Conservation (phyloP, 306 rosid species). For the Phaseolus lunatus region DNA sequence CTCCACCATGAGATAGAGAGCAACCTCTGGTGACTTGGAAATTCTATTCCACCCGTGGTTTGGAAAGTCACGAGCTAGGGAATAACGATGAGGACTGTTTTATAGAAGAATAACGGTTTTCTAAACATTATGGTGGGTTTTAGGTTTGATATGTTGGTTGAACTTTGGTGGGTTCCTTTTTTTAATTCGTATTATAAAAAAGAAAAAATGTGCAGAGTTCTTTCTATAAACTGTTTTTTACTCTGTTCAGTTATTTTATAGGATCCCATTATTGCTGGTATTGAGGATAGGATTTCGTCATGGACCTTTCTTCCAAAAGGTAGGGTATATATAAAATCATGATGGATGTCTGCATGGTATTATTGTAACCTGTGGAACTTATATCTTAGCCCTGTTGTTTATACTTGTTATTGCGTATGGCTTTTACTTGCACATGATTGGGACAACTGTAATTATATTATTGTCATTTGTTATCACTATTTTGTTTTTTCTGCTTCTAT, state of each 20-base stretch:
- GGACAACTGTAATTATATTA: slow-evolving; percentile 5
- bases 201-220: slow-evolving; percentile 1
- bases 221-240: slow-evolving; percentile 37
- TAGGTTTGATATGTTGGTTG: slow-evolving; percentile 23
- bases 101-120: slow-evolving; percentile 22
- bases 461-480: slow-evolving; percentile 4
- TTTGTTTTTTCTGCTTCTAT: slow-evolving; percentile 29
- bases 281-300: slow-evolving; percentile 89
- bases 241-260: slow-evolving; percentile 48
- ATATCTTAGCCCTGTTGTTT: slow-evolving; percentile 23
- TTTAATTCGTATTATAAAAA: neutral
- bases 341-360: slow-evolving; percentile 21
- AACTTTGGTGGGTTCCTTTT: neutral
- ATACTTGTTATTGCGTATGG: neutral
- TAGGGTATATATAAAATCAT: slow-evolving; percentile 46
- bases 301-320: slow-evolving; percentile 99
- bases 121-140: slow-evolving; percentile 3
- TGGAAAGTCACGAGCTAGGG: neutral
- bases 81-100: neutral
- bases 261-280: slow-evolving; percentile 94
- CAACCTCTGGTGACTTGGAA: neutral
- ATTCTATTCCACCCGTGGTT: neutral
- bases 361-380: slow-evolving; percentile 18
- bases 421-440: slow-evolving; percentile 10
- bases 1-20: neutral